Evolutionary conservation across 106 monocot species (phyloP).

Genomic region (Dendrobium chrysotoxum): DNA sequence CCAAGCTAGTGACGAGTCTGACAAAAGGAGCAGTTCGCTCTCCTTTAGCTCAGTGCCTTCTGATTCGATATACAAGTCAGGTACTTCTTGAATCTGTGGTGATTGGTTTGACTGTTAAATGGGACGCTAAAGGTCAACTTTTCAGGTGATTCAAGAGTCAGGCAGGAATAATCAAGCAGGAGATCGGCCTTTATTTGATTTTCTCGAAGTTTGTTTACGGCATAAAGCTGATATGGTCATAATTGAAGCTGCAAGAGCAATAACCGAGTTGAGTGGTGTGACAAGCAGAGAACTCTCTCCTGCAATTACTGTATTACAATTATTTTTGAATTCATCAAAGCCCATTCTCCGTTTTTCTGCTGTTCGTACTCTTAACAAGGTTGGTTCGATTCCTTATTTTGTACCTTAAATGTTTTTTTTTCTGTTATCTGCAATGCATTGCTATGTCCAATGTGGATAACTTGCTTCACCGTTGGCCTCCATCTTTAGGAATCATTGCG

Average conservation of each 20-base stretch:
- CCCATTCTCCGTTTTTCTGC: constrained; percentile 96
- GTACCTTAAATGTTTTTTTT: no score
- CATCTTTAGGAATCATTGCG: no score
- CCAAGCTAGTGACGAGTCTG: constrained; percentile 82
- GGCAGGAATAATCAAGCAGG: constrained; percentile 55
- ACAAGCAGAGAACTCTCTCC: constrained; percentile 81
- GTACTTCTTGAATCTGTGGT: constrained; percentile 14
- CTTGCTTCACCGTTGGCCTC: no score
- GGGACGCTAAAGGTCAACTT: neutral
- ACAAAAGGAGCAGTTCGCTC: constrained; percentile 82
- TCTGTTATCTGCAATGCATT: no score
- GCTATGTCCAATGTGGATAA: no score
- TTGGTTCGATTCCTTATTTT: no score
- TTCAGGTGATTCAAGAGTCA: constrained; percentile 75
- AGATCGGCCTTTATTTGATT: constrained; percentile 84
- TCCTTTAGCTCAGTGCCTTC: constrained; percentile 90
- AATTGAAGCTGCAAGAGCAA: constrained; percentile 91
- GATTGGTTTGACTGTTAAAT: neutral
- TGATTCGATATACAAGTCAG: constrained; percentile 89
- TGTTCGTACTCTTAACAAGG: constrained; percentile 95
- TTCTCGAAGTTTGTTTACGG: constrained; percentile 73
- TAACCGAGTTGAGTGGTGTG: constrained; percentile 80
- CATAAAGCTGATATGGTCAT: constrained; percentile 98
- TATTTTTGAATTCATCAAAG: constrained; percentile 95
- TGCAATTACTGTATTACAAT: constrained; percentile 88